Base-by-base conservation (phyloP, 2,329 filamentous ascomycete genomes). In the Phialophora verrucosa region DNA sequence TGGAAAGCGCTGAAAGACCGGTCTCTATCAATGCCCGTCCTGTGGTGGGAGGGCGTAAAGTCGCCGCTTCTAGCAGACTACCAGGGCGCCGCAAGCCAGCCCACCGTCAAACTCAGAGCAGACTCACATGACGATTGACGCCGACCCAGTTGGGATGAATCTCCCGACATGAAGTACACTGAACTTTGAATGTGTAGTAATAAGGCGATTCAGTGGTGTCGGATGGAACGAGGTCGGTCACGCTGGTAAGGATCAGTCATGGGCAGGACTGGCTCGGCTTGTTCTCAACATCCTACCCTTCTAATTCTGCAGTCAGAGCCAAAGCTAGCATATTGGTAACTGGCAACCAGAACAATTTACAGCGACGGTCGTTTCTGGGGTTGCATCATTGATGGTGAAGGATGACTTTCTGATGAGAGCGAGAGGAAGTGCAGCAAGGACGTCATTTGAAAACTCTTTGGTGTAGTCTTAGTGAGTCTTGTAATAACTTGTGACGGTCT, bases 81-180 rank as follows among this genome's bases (percentile, higher is more conserved):
- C 38, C 14, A 42, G 4, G 17, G 4, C 3, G 14, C 38, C 14
- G 38, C 4, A 44, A 44, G 14, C 17, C 14, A 44, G 14, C 17
- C 14, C n/a, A n/a, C 5, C 7, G 17, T 8, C n/a, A 47, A 23
- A 50, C 38, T 12, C n/a, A 20, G 20, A n/a, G 27, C 49, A 25
- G 14, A 81, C 90, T 70, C 83, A 97, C 93, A 83, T 96, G 96
- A 69, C 94, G 90, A 80, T 87, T 97, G 70, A 98, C 87, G 64
- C 89, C 90, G 60, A 99, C 88, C 81, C 87, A 89, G 74, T 97
- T 99, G 11, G 90, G 86, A 77, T 99, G 93, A 1, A 85, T 89
- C 79, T 99, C 95, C 67, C 93, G 89, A 79, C 95, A 99, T 62
- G 93, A 97, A n/a, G 92, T 97, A 81, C 95, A 99, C 83, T 97